Conservation (phyloP, 2,329 filamentous ascomycete species). For the Beauveria sp. region DNA sequence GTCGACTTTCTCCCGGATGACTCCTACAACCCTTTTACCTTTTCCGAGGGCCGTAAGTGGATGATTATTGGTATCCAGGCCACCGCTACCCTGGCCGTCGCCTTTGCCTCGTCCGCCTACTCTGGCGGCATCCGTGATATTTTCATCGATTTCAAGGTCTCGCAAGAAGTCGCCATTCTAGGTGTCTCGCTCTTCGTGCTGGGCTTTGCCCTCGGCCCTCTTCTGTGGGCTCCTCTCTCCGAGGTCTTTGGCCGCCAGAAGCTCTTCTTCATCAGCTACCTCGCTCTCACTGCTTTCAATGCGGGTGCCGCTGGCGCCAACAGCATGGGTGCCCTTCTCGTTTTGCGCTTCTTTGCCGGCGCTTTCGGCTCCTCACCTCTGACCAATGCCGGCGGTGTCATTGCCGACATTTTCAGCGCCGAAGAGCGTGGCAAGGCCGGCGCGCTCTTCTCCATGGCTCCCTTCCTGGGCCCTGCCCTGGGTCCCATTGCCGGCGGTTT, state of each 20-base stretch:
- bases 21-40: constrained; percentile 58
- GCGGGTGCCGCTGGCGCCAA: constrained; percentile 49
- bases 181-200: constrained; percentile 59
- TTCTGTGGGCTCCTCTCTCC: constrained; percentile 59
- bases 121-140: constrained; percentile 49
- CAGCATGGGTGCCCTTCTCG: constrained; percentile 51
- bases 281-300: constrained; percentile 53
- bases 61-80: constrained; percentile 54
- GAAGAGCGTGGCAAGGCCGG: constrained; percentile 49
- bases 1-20: constrained; percentile 63
- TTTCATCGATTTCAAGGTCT: constrained; percentile 44
- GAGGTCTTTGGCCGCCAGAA: constrained; percentile 56
- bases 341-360: constrained; percentile 63
- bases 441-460: constrained; percentile 52
- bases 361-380: constrained; percentile 55
- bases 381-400: constrained; percentile 54
- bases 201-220: constrained; percentile 53
- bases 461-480: constrained; percentile 54
- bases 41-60: constrained; percentile 54
- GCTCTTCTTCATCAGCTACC: constrained; percentile 52
- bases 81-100: constrained; percentile 58
- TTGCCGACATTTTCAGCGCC: constrained; percentile 55
- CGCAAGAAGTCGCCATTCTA: constrained; percentile 46
- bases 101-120: constrained; percentile 63
- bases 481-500: constrained; percentile 57